Base-by-base conservation (phyloP, 257 asterid genomes). In the Fraxinus excelsior region DNA sequence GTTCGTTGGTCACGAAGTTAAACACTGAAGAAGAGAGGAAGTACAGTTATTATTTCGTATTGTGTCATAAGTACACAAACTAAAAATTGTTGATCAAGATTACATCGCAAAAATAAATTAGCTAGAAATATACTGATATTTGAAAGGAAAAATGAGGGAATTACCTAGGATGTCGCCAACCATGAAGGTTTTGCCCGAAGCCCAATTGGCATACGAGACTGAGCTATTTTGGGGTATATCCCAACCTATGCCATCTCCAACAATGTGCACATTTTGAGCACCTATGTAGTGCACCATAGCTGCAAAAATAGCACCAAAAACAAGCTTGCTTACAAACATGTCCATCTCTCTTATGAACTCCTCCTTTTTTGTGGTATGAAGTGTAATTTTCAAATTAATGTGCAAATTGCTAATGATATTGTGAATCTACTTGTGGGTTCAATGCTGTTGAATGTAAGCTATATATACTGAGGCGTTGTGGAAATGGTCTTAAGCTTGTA, bases 181-280 rank as follows among this genome's bases (percentile, higher is more conserved):
- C 9, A 21, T 18, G 86, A 88, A 88, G 0, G 74, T 83, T 75
- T 76, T 79, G n/a, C 67, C 72, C 0, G 89, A 46, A 65, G 79
- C 86, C 92, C 89, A 88, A 2, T 73, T 81, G 28, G 76, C 4
- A 70, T 86, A 86, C 3, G 81, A 76, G 0, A 64, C 70, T 0
- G 84, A 75, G 25, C 60, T 40, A 73, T 73, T 74, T 10, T 67
- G 71, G 7, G 90, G 89, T 40, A 83, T 26, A 0, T 2, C 18
- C 92, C 92, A 88, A 14, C 89, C 89, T 34, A 37, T 1, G 53
- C 13, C 37, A 40, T 76, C 88, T 79, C 90, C 89, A 21, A 86
- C 86, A 25, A 68, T 35, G 42, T 86, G 70, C 42, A 75, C 84
- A 6, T 18, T 76, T 77, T 79, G 88, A 7, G 88, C 88, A 49